Evolutionary conservation across 352 stramenopile species (phyloP).

Genomic region (Phytophthora pseudosyringae): DNA sequence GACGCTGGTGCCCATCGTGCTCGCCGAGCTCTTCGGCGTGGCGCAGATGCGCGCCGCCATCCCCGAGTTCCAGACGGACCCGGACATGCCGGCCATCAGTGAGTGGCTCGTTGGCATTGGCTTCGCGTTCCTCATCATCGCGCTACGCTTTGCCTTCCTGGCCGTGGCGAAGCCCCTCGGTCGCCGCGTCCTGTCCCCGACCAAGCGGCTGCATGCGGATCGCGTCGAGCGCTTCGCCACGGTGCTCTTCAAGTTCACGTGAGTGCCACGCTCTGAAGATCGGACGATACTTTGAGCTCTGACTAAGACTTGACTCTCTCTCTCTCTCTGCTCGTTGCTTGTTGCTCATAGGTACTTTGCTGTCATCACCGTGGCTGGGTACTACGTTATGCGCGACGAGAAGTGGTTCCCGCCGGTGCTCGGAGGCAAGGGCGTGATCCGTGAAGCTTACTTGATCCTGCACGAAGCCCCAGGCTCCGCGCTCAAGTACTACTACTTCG

Average conservation of each 20-base stretch:
- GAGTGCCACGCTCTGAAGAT: conserved; percentile 30
- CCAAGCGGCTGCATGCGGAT: conserved; percentile 33
- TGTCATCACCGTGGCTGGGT: conserved; percentile 42
- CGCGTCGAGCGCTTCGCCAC: conserved; percentile 46
- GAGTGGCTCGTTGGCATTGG: conserved; percentile 36
- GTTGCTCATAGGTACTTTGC: conserved; percentile 36
- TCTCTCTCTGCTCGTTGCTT: conserved; percentile 1
- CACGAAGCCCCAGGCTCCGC: conserved; percentile 35
- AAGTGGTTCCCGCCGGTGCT: conserved; percentile 55
- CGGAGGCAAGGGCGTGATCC: conserved; percentile 44
- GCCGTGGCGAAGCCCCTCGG: conserved; percentile 35
- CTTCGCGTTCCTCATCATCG: conserved; percentile 37
- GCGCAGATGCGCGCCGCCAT: conserved; percentile 42
- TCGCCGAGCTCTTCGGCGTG: conserved; percentile 43
- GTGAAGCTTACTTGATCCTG: conserved; percentile 38
- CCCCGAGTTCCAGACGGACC: conserved; percentile 39
- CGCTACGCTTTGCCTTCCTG: conserved; percentile 36
- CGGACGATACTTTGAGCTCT: conserved; percentile 10
- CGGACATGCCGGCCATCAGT: conserved; percentile 39
- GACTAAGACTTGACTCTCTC: conserved; percentile 15
- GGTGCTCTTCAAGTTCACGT: conserved; percentile 50
- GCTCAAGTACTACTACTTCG: conserved; percentile 58
- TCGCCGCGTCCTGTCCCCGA: conserved; percentile 31
- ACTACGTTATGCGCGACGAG: conserved; percentile 54
- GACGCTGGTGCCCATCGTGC: conserved; percentile 37